These are phyloP conservation scores for Suhomyces yuchorum DNA, from an alignment of 1,139 yeast genomes.

Conservation along the genomic window DNA sequence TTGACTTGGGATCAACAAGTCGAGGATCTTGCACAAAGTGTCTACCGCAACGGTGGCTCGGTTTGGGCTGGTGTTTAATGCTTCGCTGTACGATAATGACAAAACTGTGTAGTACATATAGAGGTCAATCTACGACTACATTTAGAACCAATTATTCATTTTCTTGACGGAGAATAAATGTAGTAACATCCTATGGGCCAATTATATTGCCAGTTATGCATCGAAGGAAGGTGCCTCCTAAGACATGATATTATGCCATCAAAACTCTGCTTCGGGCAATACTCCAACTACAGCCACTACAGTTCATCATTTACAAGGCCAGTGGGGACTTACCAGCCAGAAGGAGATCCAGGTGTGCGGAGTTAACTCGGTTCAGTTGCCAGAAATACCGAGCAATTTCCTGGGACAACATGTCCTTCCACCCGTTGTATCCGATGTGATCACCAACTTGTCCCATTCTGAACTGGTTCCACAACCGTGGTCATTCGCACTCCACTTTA, in stretches of 20 bases:
- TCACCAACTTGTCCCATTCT: neutral
- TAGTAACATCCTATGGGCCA: too few species aligned
- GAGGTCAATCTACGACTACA: neutral
- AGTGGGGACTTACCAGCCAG: too few species aligned
- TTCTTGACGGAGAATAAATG: too few species aligned
- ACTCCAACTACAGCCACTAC: too few species aligned
- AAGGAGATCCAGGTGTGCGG: too few species aligned
- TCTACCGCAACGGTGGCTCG: conserved; percentile 40
- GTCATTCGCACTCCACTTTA: neutral
- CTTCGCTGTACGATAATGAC: conserved; percentile 1
- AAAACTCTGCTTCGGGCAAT: too few species aligned
- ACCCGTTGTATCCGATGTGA: neutral
- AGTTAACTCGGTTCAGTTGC: neutral
- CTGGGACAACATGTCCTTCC: neutral
- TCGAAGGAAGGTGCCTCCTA: too few species aligned
- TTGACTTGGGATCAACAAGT: conserved; percentile 79
- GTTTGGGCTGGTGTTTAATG: conserved; percentile 40
- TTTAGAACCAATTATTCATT: neutral
- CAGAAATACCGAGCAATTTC: neutral
- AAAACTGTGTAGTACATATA: neutral
- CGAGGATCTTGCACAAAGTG: conserved; percentile 55
- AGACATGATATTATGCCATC: too few species aligned
- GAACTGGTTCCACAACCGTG: neutral
- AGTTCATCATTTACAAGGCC: too few species aligned
- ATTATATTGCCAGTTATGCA: too few species aligned